Evolutionary conservation across 2,329 filamentous ascomycete genomes (phyloP).

Genomic region (Fusarium sp.): DNA sequence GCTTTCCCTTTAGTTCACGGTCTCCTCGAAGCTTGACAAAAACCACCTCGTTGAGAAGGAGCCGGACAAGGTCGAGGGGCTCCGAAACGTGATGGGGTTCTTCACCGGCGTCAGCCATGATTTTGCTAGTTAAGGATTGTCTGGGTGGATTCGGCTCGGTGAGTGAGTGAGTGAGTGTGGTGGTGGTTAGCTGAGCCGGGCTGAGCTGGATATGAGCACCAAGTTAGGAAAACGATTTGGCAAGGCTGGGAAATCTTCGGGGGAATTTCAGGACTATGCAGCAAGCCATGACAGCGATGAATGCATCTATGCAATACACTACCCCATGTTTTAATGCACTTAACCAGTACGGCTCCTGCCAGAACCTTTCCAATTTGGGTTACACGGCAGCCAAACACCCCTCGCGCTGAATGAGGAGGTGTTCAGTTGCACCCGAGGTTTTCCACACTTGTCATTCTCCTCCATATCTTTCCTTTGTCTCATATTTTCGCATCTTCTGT

Average conservation of each 20-base stretch:
- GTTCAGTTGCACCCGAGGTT: constrained; percentile 25
- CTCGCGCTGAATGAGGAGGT: constrained; percentile 37
- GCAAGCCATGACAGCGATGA: not conserved
- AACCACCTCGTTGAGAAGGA: constrained; percentile 94
- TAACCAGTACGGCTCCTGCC: constrained; percentile 24
- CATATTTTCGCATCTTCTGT: not conserved
- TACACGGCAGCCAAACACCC: constrained; percentile 43
- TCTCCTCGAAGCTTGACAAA: constrained; percentile 98
- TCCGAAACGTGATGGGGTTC: constrained; percentile 82
- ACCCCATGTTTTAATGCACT: constrained; percentile 37
- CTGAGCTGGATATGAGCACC: constrained; percentile 28
- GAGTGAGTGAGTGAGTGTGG: constrained; percentile 12
- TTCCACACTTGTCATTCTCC: constrained; percentile 16
- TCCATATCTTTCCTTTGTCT: constrained; percentile 9
- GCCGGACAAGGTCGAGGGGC: constrained; percentile 93
- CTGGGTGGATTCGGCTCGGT: constrained; percentile 10
- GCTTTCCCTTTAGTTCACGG: constrained; percentile 91
- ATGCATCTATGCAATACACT: constrained; percentile 25
- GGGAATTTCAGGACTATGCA: constrained; percentile 23
- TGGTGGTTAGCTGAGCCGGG: constrained; percentile 12
- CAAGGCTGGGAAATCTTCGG: constrained; percentile 46
- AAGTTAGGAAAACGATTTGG: constrained; percentile 42
- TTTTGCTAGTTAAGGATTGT: constrained; percentile 34
- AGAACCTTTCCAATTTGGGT: constrained; percentile 39
- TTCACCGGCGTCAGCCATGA: constrained; percentile 88